A percentile compares a stretch with the other conserved stretches of the same genome.
phyloP scores from a whole-genome alignment of 1,139 yeast genomes.

The Lodderomyces pseudojiufengensis region DNA sequence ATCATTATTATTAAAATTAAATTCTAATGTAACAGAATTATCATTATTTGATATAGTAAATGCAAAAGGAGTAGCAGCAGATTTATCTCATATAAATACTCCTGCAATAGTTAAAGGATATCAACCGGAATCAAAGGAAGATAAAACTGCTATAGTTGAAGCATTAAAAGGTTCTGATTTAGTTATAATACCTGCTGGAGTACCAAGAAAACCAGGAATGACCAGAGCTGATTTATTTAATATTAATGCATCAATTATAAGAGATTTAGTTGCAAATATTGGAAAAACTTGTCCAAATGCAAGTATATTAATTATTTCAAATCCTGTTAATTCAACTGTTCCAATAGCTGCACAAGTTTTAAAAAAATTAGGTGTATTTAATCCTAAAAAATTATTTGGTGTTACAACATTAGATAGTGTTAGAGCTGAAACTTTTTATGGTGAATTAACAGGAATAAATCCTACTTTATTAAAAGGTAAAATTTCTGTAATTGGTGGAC shows the following conservation, averaged over 20 bases:
- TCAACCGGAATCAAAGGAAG: slow-evolving; percentile 50
- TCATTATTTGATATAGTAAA: slow-evolving; percentile 65
- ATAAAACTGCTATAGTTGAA: slow-evolving; percentile 41
- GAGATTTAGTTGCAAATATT: slow-evolving; percentile 54
- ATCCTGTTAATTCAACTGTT: slow-evolving; percentile 74
- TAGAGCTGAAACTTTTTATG: slow-evolving; percentile 64
- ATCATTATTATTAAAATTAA: slow-evolving; percentile 59
- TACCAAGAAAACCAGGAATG: slow-evolving; percentile 79
- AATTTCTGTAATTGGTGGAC: slow-evolving; percentile 70
- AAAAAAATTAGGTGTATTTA: slow-evolving; percentile 56
- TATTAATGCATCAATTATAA: slow-evolving; percentile 67
- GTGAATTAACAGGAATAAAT: slow-evolving; percentile 35
- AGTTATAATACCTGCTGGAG: slow-evolving; percentile 78
- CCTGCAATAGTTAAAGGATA: slow-evolving; percentile 54
- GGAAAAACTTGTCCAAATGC: slow-evolving; percentile 62
- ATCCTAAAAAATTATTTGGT: slow-evolving; percentile 65
- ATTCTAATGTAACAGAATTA: slow-evolving; percentile 51
- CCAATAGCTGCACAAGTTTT: slow-evolving; percentile 73
- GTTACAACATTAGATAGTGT: slow-evolving; percentile 71
- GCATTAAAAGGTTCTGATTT: slow-evolving; percentile 57
- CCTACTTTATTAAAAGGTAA: slow-evolving; percentile 36
- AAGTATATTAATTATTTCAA: slow-evolving; percentile 62
- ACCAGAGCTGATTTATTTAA: slow-evolving; percentile 73
- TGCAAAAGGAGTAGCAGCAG: slow-evolving; percentile 71
- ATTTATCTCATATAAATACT: slow-evolving; percentile 67